Percentiles rank a stretch among this genome's conserved stretches.
These are phyloP conservation scores for Teunomyces pallodes DNA, from an alignment of 805 yeast species.

Conservation along the genomic window DNA sequence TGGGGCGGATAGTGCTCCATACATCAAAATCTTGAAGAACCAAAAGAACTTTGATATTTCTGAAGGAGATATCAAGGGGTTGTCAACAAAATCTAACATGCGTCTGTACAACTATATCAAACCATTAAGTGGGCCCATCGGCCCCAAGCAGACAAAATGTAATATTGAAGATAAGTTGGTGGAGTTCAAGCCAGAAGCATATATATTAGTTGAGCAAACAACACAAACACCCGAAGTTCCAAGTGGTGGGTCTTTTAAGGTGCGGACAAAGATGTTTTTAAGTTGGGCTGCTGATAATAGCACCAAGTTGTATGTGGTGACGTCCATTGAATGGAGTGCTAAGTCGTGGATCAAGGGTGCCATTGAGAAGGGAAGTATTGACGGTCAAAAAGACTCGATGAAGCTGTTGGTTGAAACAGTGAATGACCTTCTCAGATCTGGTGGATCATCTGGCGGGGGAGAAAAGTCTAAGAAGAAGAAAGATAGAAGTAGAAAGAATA, in stretches of 20 bases:
- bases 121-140: conserved; percentile 76
- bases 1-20: conserved; percentile 51
- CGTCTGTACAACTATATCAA: conserved; percentile 67
- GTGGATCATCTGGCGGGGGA: conserved; percentile 9
- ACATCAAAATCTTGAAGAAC: conserved; percentile 35
- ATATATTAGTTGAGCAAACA: conserved; percentile 58
- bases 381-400: conserved; percentile 73
- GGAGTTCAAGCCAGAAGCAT: conserved; percentile 47
- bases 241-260: conserved; percentile 77
- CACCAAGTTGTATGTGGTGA: conserved; percentile 64
- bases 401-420: conserved; percentile 48
- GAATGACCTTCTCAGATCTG: conserved; percentile 31
- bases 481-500: conserved; percentile 12
- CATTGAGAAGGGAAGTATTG: conserved; percentile 77
- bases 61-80: conserved; percentile 27
- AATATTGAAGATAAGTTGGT: conserved; percentile 52
- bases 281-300: conserved; percentile 70
- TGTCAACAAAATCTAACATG: conserved; percentile 38
- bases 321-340: conserved; percentile 84
- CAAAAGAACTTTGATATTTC: conserved; percentile 25
- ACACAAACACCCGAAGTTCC: conserved; percentile 93
- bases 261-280: conserved; percentile 67
- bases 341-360: conserved; percentile 89
- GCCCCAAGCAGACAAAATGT: conserved; percentile 90
- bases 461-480: conserved; percentile 9